Percentiles rank a stretch among this genome's conserved stretches.
phyloP scores from a whole-genome alignment of 78 protist species.

The Dictyostelium citrinum region DNA sequence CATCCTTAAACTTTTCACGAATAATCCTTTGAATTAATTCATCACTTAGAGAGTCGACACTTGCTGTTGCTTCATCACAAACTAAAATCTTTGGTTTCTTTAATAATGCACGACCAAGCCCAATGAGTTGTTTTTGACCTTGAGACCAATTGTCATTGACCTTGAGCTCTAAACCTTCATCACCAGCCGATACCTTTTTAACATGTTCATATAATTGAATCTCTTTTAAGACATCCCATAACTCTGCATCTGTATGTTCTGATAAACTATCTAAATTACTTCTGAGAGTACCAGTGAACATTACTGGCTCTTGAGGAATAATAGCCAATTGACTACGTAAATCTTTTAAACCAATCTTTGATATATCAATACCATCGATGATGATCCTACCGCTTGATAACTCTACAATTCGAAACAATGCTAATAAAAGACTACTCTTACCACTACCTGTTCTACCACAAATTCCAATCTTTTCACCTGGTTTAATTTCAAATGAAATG shows the following conservation, averaged over 20 bases:
- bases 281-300: constrained; percentile 88
- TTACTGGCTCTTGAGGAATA: constrained; percentile 94
- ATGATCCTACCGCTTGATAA: constrained; percentile 32
- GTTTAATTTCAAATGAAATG: constrained; percentile 14
- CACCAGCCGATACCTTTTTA: background rate
- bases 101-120: constrained; percentile 96
- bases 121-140: constrained; percentile 96
- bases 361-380: constrained; percentile 80
- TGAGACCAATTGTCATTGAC: constrained; percentile 73
- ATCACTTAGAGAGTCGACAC: constrained; percentile 91
- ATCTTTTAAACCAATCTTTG: constrained; percentile 13
- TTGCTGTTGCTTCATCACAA: constrained; percentile 98
- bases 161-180: constrained; percentile 23
- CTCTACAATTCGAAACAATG: constrained; percentile 84
- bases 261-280: constrained; percentile 83
- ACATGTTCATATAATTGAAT: constrained; percentile 19
- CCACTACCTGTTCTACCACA: constrained; percentile 94
- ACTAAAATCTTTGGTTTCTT: constrained; percentile 82
- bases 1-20: constrained; percentile 57
- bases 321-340: constrained; percentile 84
- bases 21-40: constrained; percentile 76
- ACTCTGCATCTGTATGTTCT: constrained; percentile 8
- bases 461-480: constrained; percentile 89
- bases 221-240: constrained; percentile 77
- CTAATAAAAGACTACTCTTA: constrained; percentile 67